Percentiles rank a stretch among this genome's conserved stretches.
Evolutionary conservation across 805 yeast genomes (phyloP).

Genomic region (Wickerhamiella musiphila): DNA sequence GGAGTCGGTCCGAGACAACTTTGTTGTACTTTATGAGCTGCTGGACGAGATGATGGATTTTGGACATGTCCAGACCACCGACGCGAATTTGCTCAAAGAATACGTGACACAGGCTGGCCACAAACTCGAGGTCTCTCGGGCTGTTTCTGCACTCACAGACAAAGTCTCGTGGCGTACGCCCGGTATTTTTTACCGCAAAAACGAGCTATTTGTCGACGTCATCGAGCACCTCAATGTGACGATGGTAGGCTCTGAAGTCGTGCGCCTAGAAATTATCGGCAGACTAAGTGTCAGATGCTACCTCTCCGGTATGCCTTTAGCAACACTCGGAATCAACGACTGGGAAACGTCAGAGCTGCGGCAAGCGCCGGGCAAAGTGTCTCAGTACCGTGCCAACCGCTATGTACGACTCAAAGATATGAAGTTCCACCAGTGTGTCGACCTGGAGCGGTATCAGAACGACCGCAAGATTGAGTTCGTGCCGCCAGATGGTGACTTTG

Average conservation of each 20-base stretch:
- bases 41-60: conserved; percentile 80
- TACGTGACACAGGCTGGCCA: conserved; percentile 47
- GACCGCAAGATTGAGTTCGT: conserved; percentile 51
- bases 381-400: conserved; percentile 16
- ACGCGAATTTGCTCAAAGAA: conserved; percentile 58
- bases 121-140: conserved; percentile 27
- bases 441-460: conserved; percentile 42
- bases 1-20: conserved; percentile 53
- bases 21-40: conserved; percentile 59
- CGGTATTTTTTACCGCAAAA: conserved; percentile 72
- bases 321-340: conserved; percentile 56
- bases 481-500: conserved; percentile 83
- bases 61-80: conserved; percentile 76
- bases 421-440: conserved; percentile 80
- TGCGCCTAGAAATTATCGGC: conserved; percentile 55
- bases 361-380: conserved; percentile 4
- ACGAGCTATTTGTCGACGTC: conserved; percentile 80
- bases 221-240: conserved; percentile 36
- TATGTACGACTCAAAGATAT: conserved; percentile 39
- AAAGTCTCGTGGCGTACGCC: conserved; percentile 85
- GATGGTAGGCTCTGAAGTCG: conserved; percentile 22
- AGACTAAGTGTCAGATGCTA: conserved; percentile 56
- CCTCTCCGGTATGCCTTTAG: conserved; percentile 78
- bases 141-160: conserved; percentile 60
- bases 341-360: conserved; percentile 10